Evolutionary conservation across 2,329 filamentous ascomycete genomes (phyloP), one percentile per base, ranked within the genome.

Genomic region (Talaromyces islandicus): DNA sequence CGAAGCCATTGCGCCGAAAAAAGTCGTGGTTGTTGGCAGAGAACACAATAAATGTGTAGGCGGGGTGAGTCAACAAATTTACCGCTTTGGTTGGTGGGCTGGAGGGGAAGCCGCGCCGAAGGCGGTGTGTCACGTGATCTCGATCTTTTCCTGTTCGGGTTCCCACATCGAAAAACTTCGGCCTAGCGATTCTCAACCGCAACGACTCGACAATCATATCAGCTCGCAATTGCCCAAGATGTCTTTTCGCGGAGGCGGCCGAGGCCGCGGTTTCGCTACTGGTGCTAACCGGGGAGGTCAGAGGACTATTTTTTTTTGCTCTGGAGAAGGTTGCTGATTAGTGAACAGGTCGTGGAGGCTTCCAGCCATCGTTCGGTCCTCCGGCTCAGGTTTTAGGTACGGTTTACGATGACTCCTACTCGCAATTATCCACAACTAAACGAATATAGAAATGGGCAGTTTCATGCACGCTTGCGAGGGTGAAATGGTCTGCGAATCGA

Each of bases 391-490:
- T 88, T 57, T 72, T 86, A 68, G 82, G 81, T 84, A 75, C 67
- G 70, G 68, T 57, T 54, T 29, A 30, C 4, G 21, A 52, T 41
- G 12, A 57, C 30, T 59, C 55, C 21, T 1, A 2, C 12, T 17
- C 32, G 6, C 19, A 29, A 57, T 52, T n/a, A 4, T 46, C 43
- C 43, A 46, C 54, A 67, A 59, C 75, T 78, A 64, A 79, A 66
- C 50, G 59, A 62, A 35, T 12, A 61, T 65, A 88, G 94, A 97
- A 80, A 91, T 99, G 89, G 94, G 94, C 77, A 86, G 85, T 66
- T 96, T 97, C 78, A 79, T 97, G 75, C 94, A 99, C 81, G 88
- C 92, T 61, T 93, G 90, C 80, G 94, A 99, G 79, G 93, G 93
- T 75, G 94, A 99, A 79, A 94, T 99, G 84, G 89, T 99, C 69